These are phyloP conservation scores for Dimargaris xerosporica DNA, from an alignment of 192 early-diverging fungal species.

Conservation along the genomic window DNA sequence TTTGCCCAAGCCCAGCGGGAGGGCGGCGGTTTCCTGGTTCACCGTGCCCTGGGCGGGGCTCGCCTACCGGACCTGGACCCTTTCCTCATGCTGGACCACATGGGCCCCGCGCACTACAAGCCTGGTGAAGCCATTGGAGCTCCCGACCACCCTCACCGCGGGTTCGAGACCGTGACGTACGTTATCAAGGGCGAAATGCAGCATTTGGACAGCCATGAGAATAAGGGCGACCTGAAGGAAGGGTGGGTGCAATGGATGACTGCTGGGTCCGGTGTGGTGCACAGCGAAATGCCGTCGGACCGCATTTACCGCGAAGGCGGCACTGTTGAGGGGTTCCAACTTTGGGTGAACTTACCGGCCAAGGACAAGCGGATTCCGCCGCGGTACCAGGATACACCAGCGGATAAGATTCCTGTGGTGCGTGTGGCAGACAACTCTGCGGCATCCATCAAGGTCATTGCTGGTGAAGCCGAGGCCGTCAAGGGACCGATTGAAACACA, in stretches of 20 bases:
- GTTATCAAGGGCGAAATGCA: slow-evolving; percentile 45
- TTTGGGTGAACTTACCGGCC: slow-evolving; percentile 63
- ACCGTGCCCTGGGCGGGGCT: slow-evolving; percentile 52
- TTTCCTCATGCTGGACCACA: slow-evolving; percentile 75
- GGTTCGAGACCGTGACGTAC: slow-evolving; percentile 69
- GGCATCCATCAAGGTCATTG: slow-evolving; percentile 61
- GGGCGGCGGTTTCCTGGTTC: slow-evolving; percentile 69
- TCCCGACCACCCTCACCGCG: slow-evolving; percentile 66
- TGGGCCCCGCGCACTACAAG: slow-evolving; percentile 31
- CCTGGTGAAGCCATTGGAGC: slow-evolving; percentile 40
- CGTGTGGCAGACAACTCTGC: slow-evolving; percentile 22
- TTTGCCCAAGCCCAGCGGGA: slow-evolving; percentile 41
- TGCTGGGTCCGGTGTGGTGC: slow-evolving; percentile 53
- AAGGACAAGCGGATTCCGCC: slow-evolving; percentile 58
- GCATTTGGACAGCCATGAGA: slow-evolving; percentile 64
- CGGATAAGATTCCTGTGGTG: slow-evolving; percentile 46
- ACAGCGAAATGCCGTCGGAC: slow-evolving; percentile 55
- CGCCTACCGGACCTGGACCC: slow-evolving; percentile 65
- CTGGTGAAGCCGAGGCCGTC: slow-evolving; percentile 60
- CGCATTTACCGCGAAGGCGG: slow-evolving; percentile 24
- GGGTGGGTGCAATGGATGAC: slow-evolving; percentile 72
- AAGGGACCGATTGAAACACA: slow-evolving; percentile 53
- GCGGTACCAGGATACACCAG: slow-evolving; percentile 52
- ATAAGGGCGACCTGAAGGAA: slow-evolving; percentile 47
- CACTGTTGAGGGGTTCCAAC: slow-evolving; percentile 37